Conservation (phyloP, 2,329 filamentous ascomycete species). For the Thielaviopsis populi region DNA sequence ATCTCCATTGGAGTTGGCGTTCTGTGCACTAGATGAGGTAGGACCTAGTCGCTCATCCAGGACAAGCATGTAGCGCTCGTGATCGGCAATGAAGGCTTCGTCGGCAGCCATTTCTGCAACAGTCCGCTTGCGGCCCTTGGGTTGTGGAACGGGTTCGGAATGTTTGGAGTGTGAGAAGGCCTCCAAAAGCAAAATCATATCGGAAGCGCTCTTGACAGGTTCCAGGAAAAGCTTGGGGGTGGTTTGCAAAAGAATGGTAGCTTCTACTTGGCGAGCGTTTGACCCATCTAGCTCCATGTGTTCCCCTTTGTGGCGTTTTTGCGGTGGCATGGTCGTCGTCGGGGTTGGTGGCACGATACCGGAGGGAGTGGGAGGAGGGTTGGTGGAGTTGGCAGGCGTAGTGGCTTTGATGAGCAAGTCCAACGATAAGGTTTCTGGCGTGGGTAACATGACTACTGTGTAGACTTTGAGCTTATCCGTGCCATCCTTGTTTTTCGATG, state of each 20-base stretch:
- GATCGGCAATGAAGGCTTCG: conserved; percentile 75
- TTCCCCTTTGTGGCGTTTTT: conserved; percentile 54
- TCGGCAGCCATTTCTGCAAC: conserved; percentile 90
- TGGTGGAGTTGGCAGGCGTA: conserved; percentile 37
- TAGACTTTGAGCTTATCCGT: conserved; percentile 47
- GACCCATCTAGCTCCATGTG: conserved; percentile 62
- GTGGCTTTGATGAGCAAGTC: conserved; percentile 64
- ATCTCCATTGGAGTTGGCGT: conserved; percentile 45
- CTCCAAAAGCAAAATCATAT: conserved; percentile 57
- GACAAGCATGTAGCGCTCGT: conserved; percentile 84
- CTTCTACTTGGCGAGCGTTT: conserved; percentile 61
- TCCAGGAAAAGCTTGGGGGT: conserved; percentile 63
- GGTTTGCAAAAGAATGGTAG: conserved; percentile 58
- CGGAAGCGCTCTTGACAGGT: conserved; percentile 52
- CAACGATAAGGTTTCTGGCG: conserved; percentile 54
- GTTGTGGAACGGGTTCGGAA: conserved; percentile 58
- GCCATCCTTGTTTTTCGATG: conserved; percentile 42
- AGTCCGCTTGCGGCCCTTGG: conserved; percentile 83
- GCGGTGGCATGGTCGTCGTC: conserved; percentile 40
- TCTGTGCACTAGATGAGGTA: conserved; percentile 40
- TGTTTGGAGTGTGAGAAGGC: conserved; percentile 63
- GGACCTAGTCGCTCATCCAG: conserved; percentile 69
- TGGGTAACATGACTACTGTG: conserved; percentile 76
- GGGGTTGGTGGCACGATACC: conserved; percentile 45
- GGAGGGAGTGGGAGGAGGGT: conserved; percentile 28